Conservation (phyloP, 305 asterid genomes). For the Solanum hybrid region DNA sequence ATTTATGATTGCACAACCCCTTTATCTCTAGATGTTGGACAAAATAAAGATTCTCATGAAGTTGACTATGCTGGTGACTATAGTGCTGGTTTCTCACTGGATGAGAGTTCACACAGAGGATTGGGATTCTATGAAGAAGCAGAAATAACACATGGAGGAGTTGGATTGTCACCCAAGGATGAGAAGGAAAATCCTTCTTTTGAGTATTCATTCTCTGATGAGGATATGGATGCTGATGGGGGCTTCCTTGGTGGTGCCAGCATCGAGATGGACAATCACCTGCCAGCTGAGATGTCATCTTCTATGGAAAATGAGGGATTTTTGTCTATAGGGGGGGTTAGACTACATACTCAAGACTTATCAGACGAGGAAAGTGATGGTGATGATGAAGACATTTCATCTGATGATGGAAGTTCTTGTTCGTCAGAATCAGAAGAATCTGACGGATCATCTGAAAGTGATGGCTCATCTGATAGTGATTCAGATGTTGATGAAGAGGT, state of each 20-base stretch:
- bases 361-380: slow-evolving; percentile 43
- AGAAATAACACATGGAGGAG: slow-evolving; percentile 36
- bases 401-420: slow-evolving; percentile 44
- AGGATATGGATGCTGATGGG: slow-evolving; percentile 27
- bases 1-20: slow-evolving; percentile 50
- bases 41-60: slow-evolving; percentile 26
- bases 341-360: slow-evolving; percentile 62
- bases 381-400: slow-evolving; percentile 25
- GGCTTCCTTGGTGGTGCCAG: slow-evolving; percentile 11
- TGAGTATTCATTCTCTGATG: slow-evolving; percentile 37
- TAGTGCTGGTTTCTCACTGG: slow-evolving; percentile 50
- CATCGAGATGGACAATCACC: slow-evolving; percentile 27
- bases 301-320: slow-evolving; percentile 50
- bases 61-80: slow-evolving; percentile 48
- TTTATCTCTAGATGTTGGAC: slow-evolving; percentile 45
- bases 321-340: slow-evolving; percentile 65
- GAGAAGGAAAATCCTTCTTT: slow-evolving; percentile 37
- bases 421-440: slow-evolving; percentile 46
- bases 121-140: slow-evolving; percentile 52
- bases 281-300: slow-evolving; percentile 26
- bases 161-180: slow-evolving; percentile 29
- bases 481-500: slow-evolving; percentile 77
- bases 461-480: slow-evolving; percentile 40
- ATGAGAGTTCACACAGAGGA: slow-evolving; percentile 60
- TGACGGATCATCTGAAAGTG: slow-evolving; percentile 42